Conservation (phyloP, 495 filamentous ascomycete species). For the Extremus antarcticus region DNA sequence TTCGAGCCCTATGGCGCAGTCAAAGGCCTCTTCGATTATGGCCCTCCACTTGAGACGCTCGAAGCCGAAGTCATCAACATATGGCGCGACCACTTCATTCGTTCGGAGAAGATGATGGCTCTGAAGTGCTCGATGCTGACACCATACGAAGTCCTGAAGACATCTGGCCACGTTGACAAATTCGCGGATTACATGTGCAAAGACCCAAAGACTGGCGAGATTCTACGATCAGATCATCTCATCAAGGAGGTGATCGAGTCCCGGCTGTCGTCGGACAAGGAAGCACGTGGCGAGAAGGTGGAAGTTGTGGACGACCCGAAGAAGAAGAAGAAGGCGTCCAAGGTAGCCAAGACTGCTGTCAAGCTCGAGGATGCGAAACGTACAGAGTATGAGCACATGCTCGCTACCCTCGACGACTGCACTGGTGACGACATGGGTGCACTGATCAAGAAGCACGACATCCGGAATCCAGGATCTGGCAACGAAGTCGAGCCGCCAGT, state of each 20-base stretch:
- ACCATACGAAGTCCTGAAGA: conserved; percentile 86
- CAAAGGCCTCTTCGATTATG: conserved; percentile 32
- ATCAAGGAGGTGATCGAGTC: conserved; percentile 85
- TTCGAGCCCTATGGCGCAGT: conserved; percentile 80
- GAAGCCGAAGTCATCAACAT: conserved; percentile 68
- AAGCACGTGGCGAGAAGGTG: conserved; percentile 50
- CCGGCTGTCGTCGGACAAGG: conserved; percentile 53
- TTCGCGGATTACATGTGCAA: conserved; percentile 99
- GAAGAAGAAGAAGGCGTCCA: conserved; percentile 52
- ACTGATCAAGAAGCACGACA: conserved; percentile 54
- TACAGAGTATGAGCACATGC: conserved; percentile 56
- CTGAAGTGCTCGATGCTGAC: conserved; percentile 36
- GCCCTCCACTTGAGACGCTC: conserved; percentile 34
- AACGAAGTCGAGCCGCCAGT: conserved; percentile 52
- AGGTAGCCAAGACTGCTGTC: conserved; percentile 42
- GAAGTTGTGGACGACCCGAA: conserved; percentile 38
- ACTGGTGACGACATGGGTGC: conserved; percentile 55
- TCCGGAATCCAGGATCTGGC: conserved; percentile 53
- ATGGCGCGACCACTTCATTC: conserved; percentile 65
- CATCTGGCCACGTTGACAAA: conserved; percentile 92
- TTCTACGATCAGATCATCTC: conserved; percentile 88
- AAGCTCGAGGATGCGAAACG: conserved; percentile 54
- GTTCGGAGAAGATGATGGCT: conserved; percentile 38
- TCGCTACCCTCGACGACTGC: conserved; percentile 63
- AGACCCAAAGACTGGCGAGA: conserved; percentile 93